phyloP scores from a whole-genome alignment of 768 basidiomycete species.

The Trametes villosa region DNA sequence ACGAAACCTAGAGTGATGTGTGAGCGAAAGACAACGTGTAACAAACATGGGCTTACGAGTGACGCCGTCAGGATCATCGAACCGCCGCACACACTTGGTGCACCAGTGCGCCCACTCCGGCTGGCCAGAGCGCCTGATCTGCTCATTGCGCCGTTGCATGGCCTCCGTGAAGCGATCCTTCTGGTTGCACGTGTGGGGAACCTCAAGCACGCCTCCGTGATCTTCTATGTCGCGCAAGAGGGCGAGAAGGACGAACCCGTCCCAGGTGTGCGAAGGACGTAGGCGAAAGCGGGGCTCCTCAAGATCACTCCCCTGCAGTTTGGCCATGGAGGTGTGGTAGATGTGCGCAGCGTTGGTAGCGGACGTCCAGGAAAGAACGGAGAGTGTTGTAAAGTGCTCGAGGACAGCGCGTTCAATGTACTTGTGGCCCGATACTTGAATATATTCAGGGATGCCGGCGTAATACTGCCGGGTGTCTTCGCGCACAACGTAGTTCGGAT shows the following conservation, averaged over 20 bases:
- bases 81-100: conserved; percentile 31
- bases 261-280: conserved; percentile 29
- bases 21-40: background rate
- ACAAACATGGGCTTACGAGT: conserved; percentile 3
- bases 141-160: conserved; percentile 31
- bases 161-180: conserved; percentile 30
- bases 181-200: conserved; percentile 32
- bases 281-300: background rate
- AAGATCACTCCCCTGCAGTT: background rate
- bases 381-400: background rate
- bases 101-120: conserved; percentile 37
- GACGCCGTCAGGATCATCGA: conserved; percentile 9
- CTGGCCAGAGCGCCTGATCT: conserved; percentile 30
- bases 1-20: conserved; percentile 10
- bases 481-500: background rate
- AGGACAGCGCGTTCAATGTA: background rate
- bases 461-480: background rate
- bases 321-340: conserved; percentile 1
- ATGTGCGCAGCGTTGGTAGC: conserved; percentile 10
- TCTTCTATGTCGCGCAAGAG: conserved; percentile 30
- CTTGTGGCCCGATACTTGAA: background rate
- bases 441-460: background rate
- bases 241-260: conserved; percentile 29
- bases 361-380: conserved; percentile 19
- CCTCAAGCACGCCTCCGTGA: conserved; percentile 15